Evolutionary conservation across 257 asterid species (phyloP).

Genomic region (Buddleja alternifolia): DNA sequence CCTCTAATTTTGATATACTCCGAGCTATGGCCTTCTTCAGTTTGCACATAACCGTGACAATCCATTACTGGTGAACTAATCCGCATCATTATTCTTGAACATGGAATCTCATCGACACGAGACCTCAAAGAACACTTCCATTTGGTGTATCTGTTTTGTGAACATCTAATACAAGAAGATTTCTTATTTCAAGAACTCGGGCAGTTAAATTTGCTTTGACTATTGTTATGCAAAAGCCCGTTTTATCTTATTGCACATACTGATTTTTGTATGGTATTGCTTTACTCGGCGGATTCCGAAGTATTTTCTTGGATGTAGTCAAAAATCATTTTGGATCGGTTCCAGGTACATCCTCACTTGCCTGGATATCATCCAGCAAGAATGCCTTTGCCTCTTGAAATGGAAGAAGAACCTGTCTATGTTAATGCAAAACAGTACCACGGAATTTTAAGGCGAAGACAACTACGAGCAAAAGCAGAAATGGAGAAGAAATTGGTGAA

Average conservation of each 20-base stretch:
- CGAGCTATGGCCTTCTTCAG: conserved; percentile 7
- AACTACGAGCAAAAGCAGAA: conserved; percentile 82
- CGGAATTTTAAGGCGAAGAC: conserved; percentile 80
- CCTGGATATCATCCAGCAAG: conserved; percentile 63
- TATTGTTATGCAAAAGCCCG: neutral
- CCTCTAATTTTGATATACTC: conserved; percentile 21
- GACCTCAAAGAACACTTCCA: neutral
- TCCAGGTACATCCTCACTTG: conserved; percentile 67
- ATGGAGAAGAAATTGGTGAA: conserved; percentile 66
- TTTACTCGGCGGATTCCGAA: neutral
- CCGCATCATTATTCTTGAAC: neutral
- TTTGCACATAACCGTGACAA: conserved; percentile 5
- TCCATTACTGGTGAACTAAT: neutral
- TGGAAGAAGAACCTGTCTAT: conserved; percentile 88
- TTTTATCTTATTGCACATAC: conserved; percentile 1
- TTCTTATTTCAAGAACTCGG: neutral
- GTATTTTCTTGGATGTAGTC: neutral
- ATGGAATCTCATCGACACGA: neutral
- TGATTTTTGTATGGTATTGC: neutral
- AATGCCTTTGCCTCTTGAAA: conserved; percentile 78
- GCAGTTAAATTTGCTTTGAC: neutral
- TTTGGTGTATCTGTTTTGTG: conserved; percentile 1
- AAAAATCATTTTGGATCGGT: neutral
- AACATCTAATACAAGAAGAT: neutral
- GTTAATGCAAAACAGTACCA: conserved; percentile 86